phyloP scores from a whole-genome alignment of 352 stramenopile species.

The Phytophthora sansomeana region DNA sequence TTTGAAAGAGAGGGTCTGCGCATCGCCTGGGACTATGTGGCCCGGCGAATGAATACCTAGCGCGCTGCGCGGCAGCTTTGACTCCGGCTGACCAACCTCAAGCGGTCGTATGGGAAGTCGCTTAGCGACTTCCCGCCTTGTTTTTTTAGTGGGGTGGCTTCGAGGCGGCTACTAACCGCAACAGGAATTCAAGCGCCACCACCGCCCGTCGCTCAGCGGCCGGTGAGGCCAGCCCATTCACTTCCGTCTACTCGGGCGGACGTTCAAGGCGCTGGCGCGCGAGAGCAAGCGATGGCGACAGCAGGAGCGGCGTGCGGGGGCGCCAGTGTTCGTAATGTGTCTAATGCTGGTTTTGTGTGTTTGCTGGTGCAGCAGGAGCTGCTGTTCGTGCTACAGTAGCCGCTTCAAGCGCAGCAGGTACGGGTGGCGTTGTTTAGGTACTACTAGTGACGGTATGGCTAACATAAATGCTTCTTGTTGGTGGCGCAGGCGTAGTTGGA shows the following conservation, averaged over 20 bases:
- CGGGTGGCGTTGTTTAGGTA: too few species aligned
- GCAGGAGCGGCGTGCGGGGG: too few species aligned
- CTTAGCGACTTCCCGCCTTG: conserved; percentile 7
- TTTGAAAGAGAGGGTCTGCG: too few species aligned
- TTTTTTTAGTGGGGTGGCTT: neutral
- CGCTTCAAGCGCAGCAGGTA: too few species aligned
- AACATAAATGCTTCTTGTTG: too few species aligned
- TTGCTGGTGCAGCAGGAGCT: too few species aligned
- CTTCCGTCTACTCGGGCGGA: neutral
- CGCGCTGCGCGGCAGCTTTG: conserved; percentile 14
- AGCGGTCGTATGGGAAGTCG: conserved; percentile 17
- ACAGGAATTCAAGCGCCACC: neutral
- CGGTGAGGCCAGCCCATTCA: neutral
- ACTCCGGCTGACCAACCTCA: conserved; percentile 22
- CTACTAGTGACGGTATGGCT: too few species aligned
- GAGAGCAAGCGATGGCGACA: too few species aligned
- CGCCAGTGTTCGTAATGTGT: too few species aligned
- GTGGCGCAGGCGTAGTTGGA: neutral
- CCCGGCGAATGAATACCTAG: conserved; percentile 30
- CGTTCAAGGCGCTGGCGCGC: too few species aligned
- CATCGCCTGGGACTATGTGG: conserved; percentile 22
- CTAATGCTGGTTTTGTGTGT: too few species aligned
- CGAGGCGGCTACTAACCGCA: neutral
- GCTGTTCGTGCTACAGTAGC: too few species aligned
- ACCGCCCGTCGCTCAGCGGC: neutral